Percentiles rank a stretch among this genome's conserved stretches.
Evolutionary conservation across 176 grass and related monocot species (phyloP).

Genomic region (Avena atlantica): DNA sequence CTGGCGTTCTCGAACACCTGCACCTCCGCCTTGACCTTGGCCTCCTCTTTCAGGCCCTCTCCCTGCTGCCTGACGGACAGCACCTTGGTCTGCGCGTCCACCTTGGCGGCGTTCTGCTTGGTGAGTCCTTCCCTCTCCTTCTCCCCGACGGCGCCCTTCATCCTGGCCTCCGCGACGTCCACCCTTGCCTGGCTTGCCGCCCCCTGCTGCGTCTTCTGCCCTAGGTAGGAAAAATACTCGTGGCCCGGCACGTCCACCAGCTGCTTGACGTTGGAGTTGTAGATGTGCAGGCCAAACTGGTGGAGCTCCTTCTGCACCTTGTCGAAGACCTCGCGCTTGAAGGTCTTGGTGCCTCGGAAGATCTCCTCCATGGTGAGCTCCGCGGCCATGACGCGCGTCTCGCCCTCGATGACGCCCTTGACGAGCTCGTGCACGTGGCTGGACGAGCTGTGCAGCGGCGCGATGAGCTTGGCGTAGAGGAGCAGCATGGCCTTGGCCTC

Average conservation of each 20-base stretch:
- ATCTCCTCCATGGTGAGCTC: background rate
- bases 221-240: background rate
- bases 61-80: background rate
- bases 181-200: background rate
- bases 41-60: background rate
- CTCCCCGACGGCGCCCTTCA: background rate
- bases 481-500: background rate
- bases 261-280: conserved; percentile 1
- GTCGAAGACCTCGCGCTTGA: background rate
- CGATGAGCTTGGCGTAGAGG: background rate
- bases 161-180: conserved; percentile 10
- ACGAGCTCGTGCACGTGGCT: background rate
- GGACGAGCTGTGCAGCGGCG: background rate
- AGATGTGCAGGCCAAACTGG: background rate
- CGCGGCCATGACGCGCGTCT: background rate
- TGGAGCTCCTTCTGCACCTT: background rate
- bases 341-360: background rate
- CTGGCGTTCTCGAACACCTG: background rate
- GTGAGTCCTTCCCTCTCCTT: conserved; percentile 2
- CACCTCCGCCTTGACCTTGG: background rate
- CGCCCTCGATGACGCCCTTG: background rate
- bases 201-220: conserved; percentile 4
- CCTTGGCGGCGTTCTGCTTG: background rate
- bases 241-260: background rate
- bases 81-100: conserved; percentile 7